Evolutionary conservation across 1,284 basidiomycete genomes (phyloP).

Genomic region (Ustilago cynodontis): DNA sequence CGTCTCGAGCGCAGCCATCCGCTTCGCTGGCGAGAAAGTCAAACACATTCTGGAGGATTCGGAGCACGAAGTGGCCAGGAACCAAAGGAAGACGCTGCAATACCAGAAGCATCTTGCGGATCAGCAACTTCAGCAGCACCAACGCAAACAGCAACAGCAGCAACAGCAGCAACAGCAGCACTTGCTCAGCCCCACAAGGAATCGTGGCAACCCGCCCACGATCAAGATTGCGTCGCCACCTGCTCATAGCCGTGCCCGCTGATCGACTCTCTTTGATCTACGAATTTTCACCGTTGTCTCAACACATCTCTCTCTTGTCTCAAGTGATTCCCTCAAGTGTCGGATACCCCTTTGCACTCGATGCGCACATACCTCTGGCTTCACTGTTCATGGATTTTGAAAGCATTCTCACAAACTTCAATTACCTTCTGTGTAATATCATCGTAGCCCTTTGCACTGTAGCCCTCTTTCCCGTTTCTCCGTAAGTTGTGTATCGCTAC

Average conservation of each 20-base stretch:
- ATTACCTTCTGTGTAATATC: constrained; percentile 3
- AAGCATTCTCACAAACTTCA: not conserved
- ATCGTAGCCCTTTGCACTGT: not conserved
- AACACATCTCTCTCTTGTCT: not conserved
- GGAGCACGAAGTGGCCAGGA: constrained; percentile 37
- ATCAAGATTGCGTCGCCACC: constrained; percentile 29
- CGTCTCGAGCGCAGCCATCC: constrained; percentile 45
- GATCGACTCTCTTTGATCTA: not conserved
- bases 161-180: constrained; percentile 32
- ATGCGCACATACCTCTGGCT: not conserved
- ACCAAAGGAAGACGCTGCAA: constrained; percentile 37
- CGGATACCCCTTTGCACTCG: not conserved
- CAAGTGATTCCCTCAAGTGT: not conserved
- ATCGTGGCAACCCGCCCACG: constrained; percentile 10
- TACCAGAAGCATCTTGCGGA: constrained; percentile 50
- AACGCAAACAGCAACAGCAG: constrained; percentile 22
- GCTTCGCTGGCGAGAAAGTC: constrained; percentile 52
- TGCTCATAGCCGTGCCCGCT: not conserved
- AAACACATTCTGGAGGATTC: constrained; percentile 40
- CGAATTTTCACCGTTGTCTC: not conserved
- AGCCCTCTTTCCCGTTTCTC: not conserved
- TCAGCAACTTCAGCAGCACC: constrained; percentile 44
- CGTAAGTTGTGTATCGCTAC: not conserved
- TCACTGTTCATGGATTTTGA: not conserved
- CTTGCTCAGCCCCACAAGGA: constrained; percentile 25